phyloP scores from a whole-genome alignment of 495 filamentous ascomycete genomes.

The Apodospora peruviana region DNA sequence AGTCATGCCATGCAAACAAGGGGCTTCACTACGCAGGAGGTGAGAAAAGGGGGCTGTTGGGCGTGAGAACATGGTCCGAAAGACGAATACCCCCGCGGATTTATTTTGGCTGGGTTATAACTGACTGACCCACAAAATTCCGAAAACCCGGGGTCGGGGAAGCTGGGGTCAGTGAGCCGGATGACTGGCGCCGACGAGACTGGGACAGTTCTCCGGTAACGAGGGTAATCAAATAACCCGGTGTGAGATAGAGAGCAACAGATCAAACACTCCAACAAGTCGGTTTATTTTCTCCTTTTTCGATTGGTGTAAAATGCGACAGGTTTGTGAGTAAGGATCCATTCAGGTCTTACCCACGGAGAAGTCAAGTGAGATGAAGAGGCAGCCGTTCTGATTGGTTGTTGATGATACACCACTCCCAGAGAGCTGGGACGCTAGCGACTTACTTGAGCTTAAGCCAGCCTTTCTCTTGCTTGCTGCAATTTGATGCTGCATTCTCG shows the following conservation, averaged over 20 bases:
- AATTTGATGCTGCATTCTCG: no score
- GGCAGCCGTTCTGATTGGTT: constrained; percentile 5
- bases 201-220: no score
- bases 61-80: no score
- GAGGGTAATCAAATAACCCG: no score
- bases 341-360: background rate
- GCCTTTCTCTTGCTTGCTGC: background rate
- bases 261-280: background rate
- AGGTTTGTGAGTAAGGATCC: background rate
- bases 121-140: no score
- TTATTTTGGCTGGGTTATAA: no score
- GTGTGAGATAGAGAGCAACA: no score
- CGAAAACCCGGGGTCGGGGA: constrained; percentile 5
- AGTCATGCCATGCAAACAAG: no score
- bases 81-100: no score
- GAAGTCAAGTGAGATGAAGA: background rate
- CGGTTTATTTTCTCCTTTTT: background rate
- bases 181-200: background rate
- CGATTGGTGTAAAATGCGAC: no score
- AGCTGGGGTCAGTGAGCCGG: constrained; percentile 6
- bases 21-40: no score
- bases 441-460: constrained; percentile 11
- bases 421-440: constrained; percentile 9
- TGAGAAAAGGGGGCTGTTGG: no score
- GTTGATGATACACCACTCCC: constrained; percentile 2